These are phyloP conservation scores for Phylloporus sp. DNA, from an alignment of 768 basidiomycete genomes.

Conservation along the genomic window DNA sequence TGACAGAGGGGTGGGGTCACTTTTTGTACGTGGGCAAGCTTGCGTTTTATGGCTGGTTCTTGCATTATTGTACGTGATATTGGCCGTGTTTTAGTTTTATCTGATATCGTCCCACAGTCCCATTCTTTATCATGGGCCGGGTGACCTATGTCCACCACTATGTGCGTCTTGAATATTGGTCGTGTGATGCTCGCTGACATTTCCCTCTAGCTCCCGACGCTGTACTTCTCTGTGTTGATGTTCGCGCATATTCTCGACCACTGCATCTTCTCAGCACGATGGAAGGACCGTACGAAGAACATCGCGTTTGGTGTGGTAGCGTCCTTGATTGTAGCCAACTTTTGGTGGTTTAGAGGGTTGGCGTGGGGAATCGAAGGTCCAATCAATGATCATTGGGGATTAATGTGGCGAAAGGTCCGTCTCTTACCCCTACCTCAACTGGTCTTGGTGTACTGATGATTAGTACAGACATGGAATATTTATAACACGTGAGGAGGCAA, in stretches of 20 bases:
- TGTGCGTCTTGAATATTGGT: conserved; percentile 44
- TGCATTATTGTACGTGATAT: conserved; percentile 74
- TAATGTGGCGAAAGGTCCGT: conserved; percentile 69
- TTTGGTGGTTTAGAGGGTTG: conserved; percentile 93
- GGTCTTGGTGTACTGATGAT: conserved; percentile 2
- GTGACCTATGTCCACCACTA: conserved; percentile 97
- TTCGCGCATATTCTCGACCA: conserved; percentile 88
- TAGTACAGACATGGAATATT: conserved; percentile 28
- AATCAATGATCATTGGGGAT: conserved; percentile 71
- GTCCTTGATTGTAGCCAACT: conserved; percentile 61
- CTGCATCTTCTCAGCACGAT: conserved; percentile 78
- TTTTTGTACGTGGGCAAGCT: conserved; percentile 91
- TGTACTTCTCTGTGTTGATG: conserved; percentile 97
- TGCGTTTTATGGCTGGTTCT: conserved; percentile 85
- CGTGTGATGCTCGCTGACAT: not conserved
- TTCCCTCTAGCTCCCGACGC: conserved; percentile 70
- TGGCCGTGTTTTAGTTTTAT: not conserved
- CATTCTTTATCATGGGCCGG: conserved; percentile 97
- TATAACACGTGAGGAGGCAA: conserved; percentile 20
- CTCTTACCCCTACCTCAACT: not conserved
- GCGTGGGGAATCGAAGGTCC: conserved; percentile 94
- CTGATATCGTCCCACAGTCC: conserved; percentile 47
- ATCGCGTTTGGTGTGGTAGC: conserved; percentile 67
- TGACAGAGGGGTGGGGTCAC: conserved; percentile 85
- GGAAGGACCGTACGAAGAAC: conserved; percentile 60